A percentile compares a stretch with the other conserved stretches of the same genome.
Conservation (phyloP, 2,329 filamentous ascomycete species). For the Ascochyta clinopodiicola region DNA sequence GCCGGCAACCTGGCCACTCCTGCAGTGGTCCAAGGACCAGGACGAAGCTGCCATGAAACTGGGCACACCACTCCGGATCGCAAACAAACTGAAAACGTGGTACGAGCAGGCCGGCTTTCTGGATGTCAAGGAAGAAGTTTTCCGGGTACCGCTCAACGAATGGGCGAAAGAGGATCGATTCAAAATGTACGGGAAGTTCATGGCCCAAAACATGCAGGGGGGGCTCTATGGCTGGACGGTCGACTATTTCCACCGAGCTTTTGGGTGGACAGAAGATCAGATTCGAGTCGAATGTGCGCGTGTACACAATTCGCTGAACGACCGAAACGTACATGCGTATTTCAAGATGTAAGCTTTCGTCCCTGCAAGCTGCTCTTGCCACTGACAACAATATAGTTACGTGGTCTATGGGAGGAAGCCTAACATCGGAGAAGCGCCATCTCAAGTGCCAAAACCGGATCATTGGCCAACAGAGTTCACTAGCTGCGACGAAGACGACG, state of each 20-base stretch:
- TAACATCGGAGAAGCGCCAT: slow-evolving; percentile 21
- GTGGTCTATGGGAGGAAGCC: slow-evolving; percentile 41
- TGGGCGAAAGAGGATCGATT: slow-evolving; percentile 59
- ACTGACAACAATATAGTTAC: slow-evolving; percentile 25
- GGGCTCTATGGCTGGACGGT: slow-evolving; percentile 55
- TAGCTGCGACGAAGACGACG: slow-evolving; percentile 17
- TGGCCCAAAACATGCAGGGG: slow-evolving; percentile 54
- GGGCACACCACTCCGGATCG: slow-evolving; percentile 59
- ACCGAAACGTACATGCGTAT: slow-evolving; percentile 51
- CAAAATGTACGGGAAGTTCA: slow-evolving; percentile 59
- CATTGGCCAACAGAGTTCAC: slow-evolving; percentile 26
- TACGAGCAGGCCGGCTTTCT: slow-evolving; percentile 65
- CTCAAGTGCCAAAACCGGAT: slow-evolving; percentile 24
- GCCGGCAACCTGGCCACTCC: slow-evolving; percentile 54
- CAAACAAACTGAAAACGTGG: slow-evolving; percentile 60
- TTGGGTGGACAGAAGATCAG: slow-evolving; percentile 54
- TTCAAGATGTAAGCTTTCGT: slow-evolving; percentile 49
- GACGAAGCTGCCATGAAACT: slow-evolving; percentile 55
- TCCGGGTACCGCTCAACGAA: slow-evolving; percentile 60
- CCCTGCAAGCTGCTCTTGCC: not conserved
- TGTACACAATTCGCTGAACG: slow-evolving; percentile 49
- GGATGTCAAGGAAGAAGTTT: slow-evolving; percentile 60
- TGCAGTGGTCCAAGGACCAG: slow-evolving; percentile 55
- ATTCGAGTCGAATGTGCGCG: slow-evolving; percentile 55
- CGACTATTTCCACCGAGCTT: slow-evolving; percentile 51